Conservation (phyloP, 345 rosid species). For the Sisymbrium altissimum region DNA sequence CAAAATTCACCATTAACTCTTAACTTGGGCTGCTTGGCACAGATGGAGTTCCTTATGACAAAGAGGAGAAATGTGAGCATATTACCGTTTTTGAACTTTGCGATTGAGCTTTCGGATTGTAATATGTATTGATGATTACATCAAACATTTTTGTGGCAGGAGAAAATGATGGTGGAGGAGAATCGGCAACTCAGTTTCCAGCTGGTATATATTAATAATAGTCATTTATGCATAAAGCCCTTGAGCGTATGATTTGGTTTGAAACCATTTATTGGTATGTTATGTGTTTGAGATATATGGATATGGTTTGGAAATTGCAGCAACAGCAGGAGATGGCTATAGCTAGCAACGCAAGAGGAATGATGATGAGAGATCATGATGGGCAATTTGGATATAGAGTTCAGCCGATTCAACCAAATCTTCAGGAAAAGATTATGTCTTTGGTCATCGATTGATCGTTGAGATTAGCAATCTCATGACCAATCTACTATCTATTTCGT, state of each 20-base stretch:
- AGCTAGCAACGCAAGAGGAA: conserved; percentile 42
- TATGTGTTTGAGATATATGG: background rate
- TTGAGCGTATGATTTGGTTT: background rate
- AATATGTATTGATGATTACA: background rate
- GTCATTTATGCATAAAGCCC: background rate
- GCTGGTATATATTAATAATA: conserved; percentile 35
- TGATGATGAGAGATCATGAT: conserved; percentile 37
- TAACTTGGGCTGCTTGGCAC: conserved; percentile 18
- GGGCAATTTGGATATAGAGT: conserved; percentile 34
- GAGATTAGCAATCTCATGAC: background rate
- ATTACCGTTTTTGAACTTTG: background rate
- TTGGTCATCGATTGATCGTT: conserved; percentile 32
- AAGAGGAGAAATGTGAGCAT: conserved; percentile 47
- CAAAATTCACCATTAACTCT: conserved; percentile 1
- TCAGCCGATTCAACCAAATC: conserved; percentile 40
- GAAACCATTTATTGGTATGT: conserved; percentile 8
- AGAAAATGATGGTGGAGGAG: conserved; percentile 39
- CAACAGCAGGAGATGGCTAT: conserved; percentile 54
- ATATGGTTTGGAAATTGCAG: conserved; percentile 23
- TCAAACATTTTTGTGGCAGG: conserved; percentile 21
- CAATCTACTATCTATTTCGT: background rate
- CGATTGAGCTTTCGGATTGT: background rate
- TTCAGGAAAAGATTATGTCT: conserved; percentile 41
- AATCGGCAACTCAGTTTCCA: conserved; percentile 40
- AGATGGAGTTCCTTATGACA: conserved; percentile 40